Base-by-base conservation (phyloP, 2,329 filamentous ascomycete genomes). In the Talaromyces sp. region DNA sequence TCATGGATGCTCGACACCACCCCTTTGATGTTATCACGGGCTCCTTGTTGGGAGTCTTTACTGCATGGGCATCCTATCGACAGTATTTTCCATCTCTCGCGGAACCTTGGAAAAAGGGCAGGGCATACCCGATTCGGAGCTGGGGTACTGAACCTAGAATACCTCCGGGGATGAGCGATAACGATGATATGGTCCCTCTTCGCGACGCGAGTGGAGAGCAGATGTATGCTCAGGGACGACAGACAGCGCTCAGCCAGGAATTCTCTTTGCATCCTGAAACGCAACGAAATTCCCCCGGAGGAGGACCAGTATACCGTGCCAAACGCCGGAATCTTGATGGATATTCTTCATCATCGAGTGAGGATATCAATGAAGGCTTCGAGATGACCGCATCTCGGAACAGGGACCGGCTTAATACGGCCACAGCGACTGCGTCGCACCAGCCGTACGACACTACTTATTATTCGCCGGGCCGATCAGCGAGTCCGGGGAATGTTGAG, bases 1-100 rank as follows among this genome's bases (percentile, higher is more conserved):
- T 87, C 64, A 87, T 87, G 85, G 85, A 87, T 69, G 85, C 85
- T 25, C 81, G 85, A 17, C 85, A 87, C 66, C 85, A 87, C 69
- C 84, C 85, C 0, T 87, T 87, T 72, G 85, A 87, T 68, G 85
- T 87, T 35, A 79, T 87, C 47, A 82, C 81, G 13, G 85, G 85
- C 9, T 83, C 82, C 1, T 68, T 83, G 10, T 75, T 87, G 2
- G 85, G 85, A 3, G 78, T 86, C 19, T 68, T 82, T 37, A 82
- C 82, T 45, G 84, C 83, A 9, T 85, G 79, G 75, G 77, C 79
- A 35, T 77, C 84, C 1, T 87, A 87, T 69, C 79, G 84, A 54
- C 85, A 87, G 71, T 87, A 87, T 71, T 87, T 87, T 74, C 85
- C 85, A 19, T 77, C 85, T 0, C 73, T 87, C 10, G 78, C 75